Evolutionary conservation across 768 basidiomycete species (phyloP).

Genomic region (Termitomyces bulborhizus): DNA sequence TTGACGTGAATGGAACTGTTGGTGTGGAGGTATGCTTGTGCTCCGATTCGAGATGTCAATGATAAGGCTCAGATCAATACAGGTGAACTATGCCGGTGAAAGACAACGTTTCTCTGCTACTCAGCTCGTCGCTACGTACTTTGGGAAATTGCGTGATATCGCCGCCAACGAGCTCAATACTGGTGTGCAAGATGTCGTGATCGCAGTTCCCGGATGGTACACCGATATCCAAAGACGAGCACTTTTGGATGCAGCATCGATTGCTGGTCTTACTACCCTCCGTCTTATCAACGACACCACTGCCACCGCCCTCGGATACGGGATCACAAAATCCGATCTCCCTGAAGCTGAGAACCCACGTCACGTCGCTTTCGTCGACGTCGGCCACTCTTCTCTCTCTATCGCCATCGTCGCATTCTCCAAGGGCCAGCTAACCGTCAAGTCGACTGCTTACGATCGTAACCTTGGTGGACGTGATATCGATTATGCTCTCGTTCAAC

Average conservation of each 20-base stretch:
- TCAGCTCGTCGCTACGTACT: conserved; percentile 87
- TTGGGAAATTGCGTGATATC: conserved; percentile 88
- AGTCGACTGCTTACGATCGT: conserved; percentile 84
- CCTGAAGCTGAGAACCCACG: conserved; percentile 77
- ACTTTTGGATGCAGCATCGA: conserved; percentile 80
- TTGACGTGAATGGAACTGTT: conserved; percentile 78
- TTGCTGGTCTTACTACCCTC: conserved; percentile 86
- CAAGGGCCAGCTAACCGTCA: conserved; percentile 87
- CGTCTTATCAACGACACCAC: conserved; percentile 97
- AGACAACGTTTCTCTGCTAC: conserved; percentile 74
- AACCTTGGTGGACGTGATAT: conserved; percentile 96
- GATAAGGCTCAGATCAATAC: conserved; percentile 7
- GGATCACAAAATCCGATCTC: conserved; percentile 97
- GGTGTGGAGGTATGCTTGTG: conserved; percentile 70
- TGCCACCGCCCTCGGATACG: conserved; percentile 93
- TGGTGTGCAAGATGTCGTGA: conserved; percentile 85
- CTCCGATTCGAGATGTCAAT: neutral
- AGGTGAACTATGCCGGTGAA: conserved; percentile 92
- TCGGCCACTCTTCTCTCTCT: conserved; percentile 89
- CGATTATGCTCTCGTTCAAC: conserved; percentile 82
- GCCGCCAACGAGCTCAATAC: conserved; percentile 81
- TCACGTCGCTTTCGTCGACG: conserved; percentile 91
- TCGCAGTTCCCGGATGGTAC: conserved; percentile 96
- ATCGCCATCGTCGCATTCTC: conserved; percentile 88
- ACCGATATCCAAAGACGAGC: conserved; percentile 92